phyloP scores from a whole-genome alignment of 371 early-diverging fungal genomes.

The Circinella umbellata region DNA sequence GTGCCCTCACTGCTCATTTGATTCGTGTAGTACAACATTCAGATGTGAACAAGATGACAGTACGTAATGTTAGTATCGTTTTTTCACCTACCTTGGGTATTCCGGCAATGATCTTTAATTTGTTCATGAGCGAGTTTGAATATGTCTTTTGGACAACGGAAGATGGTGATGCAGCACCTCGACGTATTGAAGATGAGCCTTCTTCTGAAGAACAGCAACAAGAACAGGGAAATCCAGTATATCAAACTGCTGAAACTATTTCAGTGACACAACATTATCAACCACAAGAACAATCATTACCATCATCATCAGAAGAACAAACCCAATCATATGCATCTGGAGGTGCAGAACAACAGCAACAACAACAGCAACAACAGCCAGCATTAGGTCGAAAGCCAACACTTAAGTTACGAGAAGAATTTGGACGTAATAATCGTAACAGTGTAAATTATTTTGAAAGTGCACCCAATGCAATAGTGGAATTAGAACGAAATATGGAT shows the following conservation, averaged over 20 bases:
- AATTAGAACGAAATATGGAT: slow-evolving; percentile 43
- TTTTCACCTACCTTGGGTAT: slow-evolving; percentile 76
- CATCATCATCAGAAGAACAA: not conserved
- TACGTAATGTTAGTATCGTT: slow-evolving; percentile 77
- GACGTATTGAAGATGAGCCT: slow-evolving; percentile 14
- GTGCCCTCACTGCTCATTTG: slow-evolving; percentile 68
- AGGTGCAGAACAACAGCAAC: not conserved
- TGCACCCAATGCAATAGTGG: slow-evolving; percentile 51
- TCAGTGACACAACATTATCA: not conserved
- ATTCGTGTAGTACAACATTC: slow-evolving; percentile 64
- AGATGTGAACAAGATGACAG: slow-evolving; percentile 75
- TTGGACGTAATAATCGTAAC: slow-evolving; percentile 44
- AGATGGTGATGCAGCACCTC: slow-evolving; percentile 33
- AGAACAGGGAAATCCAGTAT: slow-evolving; percentile 22
- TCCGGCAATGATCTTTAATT: slow-evolving; percentile 70
- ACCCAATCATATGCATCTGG: not conserved
- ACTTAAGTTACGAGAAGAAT: slow-evolving; percentile 23
- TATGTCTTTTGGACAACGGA: slow-evolving; percentile 62
- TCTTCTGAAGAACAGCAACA: too few species aligned
- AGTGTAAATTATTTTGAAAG: slow-evolving; percentile 48
- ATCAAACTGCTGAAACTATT: not conserved
- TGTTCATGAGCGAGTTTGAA: slow-evolving; percentile 74
- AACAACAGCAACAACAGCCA: not conserved
- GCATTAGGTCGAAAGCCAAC: slow-evolving; percentile 20
- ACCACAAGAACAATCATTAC: not conserved